phyloP scores from a whole-genome alignment of 2,329 filamentous ascomycete species.

The Cladorrhinum sp. region DNA sequence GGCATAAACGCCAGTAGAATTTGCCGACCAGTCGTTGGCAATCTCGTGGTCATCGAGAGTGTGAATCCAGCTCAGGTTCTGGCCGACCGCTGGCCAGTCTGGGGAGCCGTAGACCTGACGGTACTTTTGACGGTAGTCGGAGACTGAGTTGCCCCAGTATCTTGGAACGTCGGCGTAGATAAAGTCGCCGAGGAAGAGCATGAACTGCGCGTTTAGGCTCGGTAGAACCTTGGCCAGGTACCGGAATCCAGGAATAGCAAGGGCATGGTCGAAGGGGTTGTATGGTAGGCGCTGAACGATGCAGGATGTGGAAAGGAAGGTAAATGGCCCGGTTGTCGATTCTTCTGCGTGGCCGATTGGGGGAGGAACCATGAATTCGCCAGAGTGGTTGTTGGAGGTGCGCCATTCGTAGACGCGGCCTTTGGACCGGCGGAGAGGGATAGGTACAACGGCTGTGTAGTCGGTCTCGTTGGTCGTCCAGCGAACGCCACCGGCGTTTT shows the following conservation, averaged over 20 bases:
- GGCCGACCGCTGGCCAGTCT: slow-evolving; percentile 74
- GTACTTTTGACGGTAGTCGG: slow-evolving; percentile 87
- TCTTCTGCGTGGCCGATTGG: slow-evolving; percentile 60
- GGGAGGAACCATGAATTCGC: slow-evolving; percentile 77
- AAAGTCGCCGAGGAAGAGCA: slow-evolving; percentile 82
- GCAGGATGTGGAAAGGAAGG: slow-evolving; percentile 89
- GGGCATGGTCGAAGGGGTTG: slow-evolving; percentile 74
- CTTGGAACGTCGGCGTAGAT: slow-evolving; percentile 88
- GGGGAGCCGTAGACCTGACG: slow-evolving; percentile 93
- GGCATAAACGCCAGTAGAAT: slow-evolving; percentile 74
- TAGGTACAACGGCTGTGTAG: slow-evolving; percentile 68
- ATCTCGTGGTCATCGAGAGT: slow-evolving; percentile 98
- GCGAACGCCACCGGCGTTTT: slow-evolving; percentile 60
- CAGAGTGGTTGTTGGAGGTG: slow-evolving; percentile 82
- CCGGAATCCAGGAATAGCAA: slow-evolving; percentile 77
- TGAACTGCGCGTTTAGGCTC: slow-evolving; percentile 69
- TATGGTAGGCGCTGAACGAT: slow-evolving; percentile 92
- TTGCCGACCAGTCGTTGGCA: slow-evolving; percentile 84
- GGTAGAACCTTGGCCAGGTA: slow-evolving; percentile 72
- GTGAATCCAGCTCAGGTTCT: slow-evolving; percentile 93
- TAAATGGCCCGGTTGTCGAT: slow-evolving; percentile 67
- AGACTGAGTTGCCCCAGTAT: slow-evolving; percentile 66
- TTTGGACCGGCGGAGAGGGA: slow-evolving; percentile 62
- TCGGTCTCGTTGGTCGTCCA: slow-evolving; percentile 74
- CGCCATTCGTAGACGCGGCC: slow-evolving; percentile 79